phyloP scores from a whole-genome alignment of 352 stramenopile species.

The Pilasporangium apinafurcum region DNA sequence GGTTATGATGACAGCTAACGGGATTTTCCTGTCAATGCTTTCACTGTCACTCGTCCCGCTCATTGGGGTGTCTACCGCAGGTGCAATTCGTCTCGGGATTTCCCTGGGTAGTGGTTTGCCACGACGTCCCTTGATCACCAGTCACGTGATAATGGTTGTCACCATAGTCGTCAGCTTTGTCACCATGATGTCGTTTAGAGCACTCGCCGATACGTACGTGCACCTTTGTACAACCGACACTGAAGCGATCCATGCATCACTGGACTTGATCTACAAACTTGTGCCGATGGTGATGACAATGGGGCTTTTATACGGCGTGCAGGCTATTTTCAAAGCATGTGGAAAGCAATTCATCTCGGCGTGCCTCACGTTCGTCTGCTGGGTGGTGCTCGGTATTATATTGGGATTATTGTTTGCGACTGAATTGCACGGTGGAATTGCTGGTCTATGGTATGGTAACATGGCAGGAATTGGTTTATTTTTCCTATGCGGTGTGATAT shows the following conservation, averaged over 20 bases:
- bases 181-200: no score
- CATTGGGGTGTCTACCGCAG: no score
- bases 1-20: no score
- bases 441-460: conserved; percentile 49
- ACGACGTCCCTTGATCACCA: no score
- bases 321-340: conserved; percentile 9
- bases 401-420: conserved; percentile 12
- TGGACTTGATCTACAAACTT: conserved; percentile 1
- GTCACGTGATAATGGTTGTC: no score
- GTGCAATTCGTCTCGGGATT: no score
- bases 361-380: conserved; percentile 9
- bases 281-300: conserved; percentile 5
- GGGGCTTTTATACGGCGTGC: conserved; percentile 3
- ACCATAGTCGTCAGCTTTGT: no score
- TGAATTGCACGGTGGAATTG: conserved; percentile 6
- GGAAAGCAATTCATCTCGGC: conserved; percentile 9
- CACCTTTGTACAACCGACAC: conserved; percentile 8
- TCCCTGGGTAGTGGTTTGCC: no score
- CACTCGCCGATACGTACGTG: no score
- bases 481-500: conserved; percentile 21
- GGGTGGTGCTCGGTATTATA: conserved; percentile 15
- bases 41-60: no score
- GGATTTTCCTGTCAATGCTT: no score
- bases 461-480: conserved; percentile 38
- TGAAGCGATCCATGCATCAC: not conserved